Conservation (phyloP, 768 basidiomycete genomes). For the Hebeloma cylindrosporum region DNA sequence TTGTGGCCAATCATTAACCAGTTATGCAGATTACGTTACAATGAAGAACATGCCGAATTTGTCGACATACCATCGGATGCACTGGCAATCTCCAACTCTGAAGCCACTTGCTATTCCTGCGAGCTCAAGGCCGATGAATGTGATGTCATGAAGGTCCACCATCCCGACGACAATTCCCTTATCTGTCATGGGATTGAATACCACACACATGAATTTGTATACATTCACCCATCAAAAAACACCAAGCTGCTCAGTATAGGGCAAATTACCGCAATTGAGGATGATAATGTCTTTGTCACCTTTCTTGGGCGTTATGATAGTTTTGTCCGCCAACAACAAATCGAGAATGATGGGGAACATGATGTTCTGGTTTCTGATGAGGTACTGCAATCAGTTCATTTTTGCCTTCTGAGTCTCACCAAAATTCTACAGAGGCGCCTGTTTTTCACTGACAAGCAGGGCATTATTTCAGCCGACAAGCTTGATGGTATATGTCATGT, state of each 20-base stretch:
- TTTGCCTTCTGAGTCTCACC: neutral
- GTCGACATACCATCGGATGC: slow-evolving; percentile 40
- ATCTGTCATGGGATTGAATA: slow-evolving; percentile 43
- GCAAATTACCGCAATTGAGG: slow-evolving; percentile 47
- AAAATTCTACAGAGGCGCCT: slow-evolving; percentile 37
- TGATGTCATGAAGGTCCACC: slow-evolving; percentile 22
- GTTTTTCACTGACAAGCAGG: slow-evolving; percentile 34
- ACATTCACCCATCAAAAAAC: slow-evolving; percentile 39
- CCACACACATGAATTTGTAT: slow-evolving; percentile 64
- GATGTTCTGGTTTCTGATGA: slow-evolving; percentile 38
- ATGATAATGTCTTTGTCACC: slow-evolving; percentile 36
- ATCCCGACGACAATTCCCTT: slow-evolving; percentile 35
- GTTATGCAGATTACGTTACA: neutral
- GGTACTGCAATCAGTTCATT: slow-evolving; percentile 34
- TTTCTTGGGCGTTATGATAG: slow-evolving; percentile 49
- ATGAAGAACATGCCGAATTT: slow-evolving; percentile 35
- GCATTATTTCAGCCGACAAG: slow-evolving; percentile 31
- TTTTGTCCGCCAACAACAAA: slow-evolving; percentile 22
- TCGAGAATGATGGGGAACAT: neutral
- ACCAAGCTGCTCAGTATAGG: slow-evolving; percentile 47
- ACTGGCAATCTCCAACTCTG: slow-evolving; percentile 11
- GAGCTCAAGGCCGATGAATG: slow-evolving; percentile 32
- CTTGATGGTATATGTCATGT: slow-evolving; percentile 61
- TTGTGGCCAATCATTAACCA: too few species aligned
- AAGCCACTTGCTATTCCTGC: slow-evolving; percentile 49